These are phyloP conservation scores for Anthoceros angustus DNA, from an alignment of 225 moss, liverwort and hornwort species.

Conservation along the genomic window DNA sequence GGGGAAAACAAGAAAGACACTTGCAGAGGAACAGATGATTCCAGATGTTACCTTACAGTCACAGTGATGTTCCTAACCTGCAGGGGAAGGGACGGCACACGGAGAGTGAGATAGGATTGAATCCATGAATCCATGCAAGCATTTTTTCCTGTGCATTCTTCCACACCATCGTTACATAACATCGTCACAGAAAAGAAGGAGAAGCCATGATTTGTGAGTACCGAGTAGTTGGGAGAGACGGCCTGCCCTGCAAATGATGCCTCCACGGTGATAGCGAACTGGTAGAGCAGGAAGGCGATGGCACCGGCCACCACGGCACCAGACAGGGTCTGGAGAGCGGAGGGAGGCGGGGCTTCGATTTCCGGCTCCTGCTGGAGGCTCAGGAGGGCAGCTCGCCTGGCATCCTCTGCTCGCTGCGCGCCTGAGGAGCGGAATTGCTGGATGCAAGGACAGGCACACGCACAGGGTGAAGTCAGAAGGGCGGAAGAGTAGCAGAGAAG, in stretches of 20 bases:
- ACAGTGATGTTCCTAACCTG: slow-evolving; percentile 89
- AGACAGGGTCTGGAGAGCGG: slow-evolving; percentile 35
- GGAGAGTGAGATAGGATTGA: neutral
- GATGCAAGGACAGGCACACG: neutral
- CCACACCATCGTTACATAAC: neutral
- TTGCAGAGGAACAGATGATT: neutral
- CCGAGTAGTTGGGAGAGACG: slow-evolving; percentile 71
- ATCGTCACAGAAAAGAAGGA: neutral
- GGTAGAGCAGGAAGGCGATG: slow-evolving; percentile 62
- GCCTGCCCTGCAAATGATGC: slow-evolving; percentile 46
- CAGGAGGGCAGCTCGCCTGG: slow-evolving; percentile 36
- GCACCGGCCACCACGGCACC: slow-evolving; percentile 62
- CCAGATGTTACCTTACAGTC: slow-evolving; percentile 47
- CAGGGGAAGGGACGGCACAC: neutral
- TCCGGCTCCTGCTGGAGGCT: slow-evolving; percentile 45
- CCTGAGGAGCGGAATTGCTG: slow-evolving; percentile 71
- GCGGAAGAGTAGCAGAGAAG: neutral
- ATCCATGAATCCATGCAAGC: neutral
- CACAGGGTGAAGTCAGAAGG: neutral
- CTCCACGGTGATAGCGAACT: slow-evolving; percentile 48
- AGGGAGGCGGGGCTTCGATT: slow-evolving; percentile 35
- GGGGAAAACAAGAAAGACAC: neutral
- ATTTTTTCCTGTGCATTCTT: neutral
- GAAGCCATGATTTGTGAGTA: slow-evolving; percentile 7
- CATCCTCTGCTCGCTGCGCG: slow-evolving; percentile 32